Percentiles rank a stretch among this genome's conserved stretches.
Conservation (phyloP, 495 filamentous ascomycete species). For the Penicillium malachiteum region DNA sequence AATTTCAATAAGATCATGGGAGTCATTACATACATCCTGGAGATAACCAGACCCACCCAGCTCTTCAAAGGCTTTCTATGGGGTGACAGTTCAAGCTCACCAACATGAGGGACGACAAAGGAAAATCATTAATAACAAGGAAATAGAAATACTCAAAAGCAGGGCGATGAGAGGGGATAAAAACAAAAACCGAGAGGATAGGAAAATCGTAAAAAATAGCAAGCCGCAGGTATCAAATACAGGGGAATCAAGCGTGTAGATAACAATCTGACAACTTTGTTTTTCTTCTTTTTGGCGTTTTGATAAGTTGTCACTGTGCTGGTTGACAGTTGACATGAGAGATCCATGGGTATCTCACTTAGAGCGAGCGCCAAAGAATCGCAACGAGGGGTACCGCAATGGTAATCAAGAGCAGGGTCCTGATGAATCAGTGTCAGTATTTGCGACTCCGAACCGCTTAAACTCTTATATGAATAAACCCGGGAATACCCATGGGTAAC, state of each 20-base stretch:
- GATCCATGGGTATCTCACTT: constrained; percentile 21
- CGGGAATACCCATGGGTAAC: constrained; percentile 2
- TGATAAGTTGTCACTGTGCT: background rate
- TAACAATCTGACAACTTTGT: constrained; percentile 26
- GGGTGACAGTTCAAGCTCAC: constrained; percentile 8
- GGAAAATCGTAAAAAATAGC: constrained; percentile 25
- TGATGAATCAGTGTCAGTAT: constrained; percentile 35
- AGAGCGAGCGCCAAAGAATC: constrained; percentile 33
- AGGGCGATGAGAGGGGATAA: constrained; percentile 1
- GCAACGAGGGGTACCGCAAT: constrained; percentile 32
- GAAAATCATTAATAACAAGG: constrained; percentile 27
- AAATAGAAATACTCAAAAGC: constrained; percentile 6
- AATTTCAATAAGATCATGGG: constrained; percentile 6
- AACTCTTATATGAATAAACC: constrained; percentile 1
- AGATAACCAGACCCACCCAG: constrained; percentile 5
- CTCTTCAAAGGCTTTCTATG: constrained; percentile 6
- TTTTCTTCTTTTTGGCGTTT: constrained; percentile 7
- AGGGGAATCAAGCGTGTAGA: constrained; percentile 38
- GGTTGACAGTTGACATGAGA: constrained; percentile 1
- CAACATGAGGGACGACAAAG: constrained; percentile 27
- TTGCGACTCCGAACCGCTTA: constrained; percentile 8
- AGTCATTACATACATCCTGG: constrained; percentile 19
- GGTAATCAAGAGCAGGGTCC: constrained; percentile 33
- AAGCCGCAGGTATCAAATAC: constrained; percentile 32
- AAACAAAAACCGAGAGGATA: constrained; percentile 18